Evolutionary conservation across 768 basidiomycete genomes (phyloP).

Genomic region (Phanerochaete sordida): DNA sequence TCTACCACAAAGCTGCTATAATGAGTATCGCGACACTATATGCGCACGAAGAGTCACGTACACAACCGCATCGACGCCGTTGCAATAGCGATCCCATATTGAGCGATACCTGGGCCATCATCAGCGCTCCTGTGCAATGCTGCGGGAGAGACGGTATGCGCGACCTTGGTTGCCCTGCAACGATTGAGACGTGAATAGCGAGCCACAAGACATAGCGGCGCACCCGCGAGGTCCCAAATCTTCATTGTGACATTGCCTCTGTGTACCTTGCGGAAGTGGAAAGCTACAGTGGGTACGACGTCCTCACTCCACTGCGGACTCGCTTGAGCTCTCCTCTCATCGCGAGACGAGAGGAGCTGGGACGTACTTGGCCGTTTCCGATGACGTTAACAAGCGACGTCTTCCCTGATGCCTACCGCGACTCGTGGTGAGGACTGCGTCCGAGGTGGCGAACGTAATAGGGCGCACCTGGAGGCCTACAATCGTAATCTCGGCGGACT

Average conservation of each 20-base stretch:
- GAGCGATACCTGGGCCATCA: conserved; percentile 71
- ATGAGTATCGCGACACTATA: background rate
- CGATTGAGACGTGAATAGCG: background rate
- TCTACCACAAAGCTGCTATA: conserved; percentile 85
- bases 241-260: conserved; percentile 91
- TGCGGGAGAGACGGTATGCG: background rate
- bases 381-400: conserved; percentile 93
- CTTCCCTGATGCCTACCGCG: conserved; percentile 81
- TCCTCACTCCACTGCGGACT: conserved; percentile 83
- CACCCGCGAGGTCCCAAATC: conserved; percentile 94
- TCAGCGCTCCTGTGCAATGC: background rate
- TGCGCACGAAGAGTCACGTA: conserved; percentile 43
- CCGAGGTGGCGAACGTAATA: background rate
- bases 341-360: background rate
- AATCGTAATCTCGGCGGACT: conserved; percentile 85
- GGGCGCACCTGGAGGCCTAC: conserved; percentile 76
- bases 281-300: conserved; percentile 94
- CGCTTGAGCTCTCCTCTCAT: background rate
- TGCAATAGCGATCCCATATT: conserved; percentile 95
- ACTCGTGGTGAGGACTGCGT: background rate
- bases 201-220: conserved; percentile 18
- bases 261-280: conserved; percentile 84
- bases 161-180: conserved; percentile 7
- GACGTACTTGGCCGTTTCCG: conserved; percentile 69
- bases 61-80: conserved; percentile 91